Evolutionary conservation across 257 asterid genomes (phyloP), one percentile per base, ranked within the genome.

Genomic region (Lycium ferocissimum): DNA sequence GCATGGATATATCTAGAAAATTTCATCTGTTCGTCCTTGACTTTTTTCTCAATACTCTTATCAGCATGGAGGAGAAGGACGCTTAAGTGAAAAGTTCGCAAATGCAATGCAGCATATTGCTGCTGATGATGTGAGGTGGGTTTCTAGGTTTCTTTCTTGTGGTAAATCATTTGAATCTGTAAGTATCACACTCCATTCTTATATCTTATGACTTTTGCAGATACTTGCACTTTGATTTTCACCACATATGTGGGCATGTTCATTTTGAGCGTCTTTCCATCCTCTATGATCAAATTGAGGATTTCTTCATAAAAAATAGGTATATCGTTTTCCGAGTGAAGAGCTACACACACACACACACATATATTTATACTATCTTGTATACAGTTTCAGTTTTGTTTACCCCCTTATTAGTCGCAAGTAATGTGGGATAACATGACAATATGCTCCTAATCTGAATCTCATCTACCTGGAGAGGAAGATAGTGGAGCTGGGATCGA

Each of bases 141-240:
- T 85, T 59, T 6, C 13, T 75, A 75, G 49, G 37, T 49, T 12
- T 49, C 40, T 82, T 71, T 84, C 83, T 43, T 9, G 2, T 18
- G 83, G 33, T 69, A 79, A 72, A 40, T 61, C n/a, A 11, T 54
- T 63, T 83, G 37, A 35, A 65, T 78, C 63, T 14, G 56, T 79
- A 53, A 4, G 54, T 82, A 45, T 67, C 83, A 65, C 59, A 75
- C 66, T 90, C 72, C 84, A 45, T 87, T 66, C 84, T 86, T 79
- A 88, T 80, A 43, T 62, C 83, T 72, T 15, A 69, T 51, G 67
- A 82, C 71, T 85, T 86, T 45, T 84, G 85, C 94, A 97, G 99
- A 89, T 97, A 95, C 85, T 61, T 91, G 91, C 98, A 97, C 93
- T 97, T 97, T 58, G 99, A 97, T 91, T 97, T 97, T 90, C 99